Evolutionary conservation across 2,329 filamentous ascomycete genomes (phyloP), one percentile per base, ranked within the genome.

Genomic region (Parastagonospora nodorum): DNA sequence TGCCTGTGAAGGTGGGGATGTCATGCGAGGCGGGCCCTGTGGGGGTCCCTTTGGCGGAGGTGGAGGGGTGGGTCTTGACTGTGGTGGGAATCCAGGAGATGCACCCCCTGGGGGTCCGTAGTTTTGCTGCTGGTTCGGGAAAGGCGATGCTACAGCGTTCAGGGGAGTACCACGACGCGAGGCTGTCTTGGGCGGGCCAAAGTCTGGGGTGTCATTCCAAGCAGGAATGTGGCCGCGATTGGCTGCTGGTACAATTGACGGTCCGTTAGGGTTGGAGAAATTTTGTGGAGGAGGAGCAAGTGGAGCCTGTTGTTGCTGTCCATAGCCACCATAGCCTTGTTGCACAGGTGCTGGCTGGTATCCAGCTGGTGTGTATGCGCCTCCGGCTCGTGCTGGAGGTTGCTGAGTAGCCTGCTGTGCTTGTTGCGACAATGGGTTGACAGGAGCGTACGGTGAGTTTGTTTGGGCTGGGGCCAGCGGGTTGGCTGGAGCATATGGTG

Each of bases 171-270:
- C 81, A 68, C 88, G 85, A 60, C 92, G 86, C 16, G 87, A 82
- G 11, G 84, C 82, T n/a, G 88, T 82, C 47, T 77, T 93, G 90
- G 39, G 84, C 5, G 60, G 82, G 39, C 77, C 71, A 60, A 97
- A 86, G 48, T 96, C 83, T 1, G 94, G 94, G 44, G 95, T 88
- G 73, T 99, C 94, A 63, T 99, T 99, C 94, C 94, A 99, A 63
- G 89, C 88, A 27, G 87, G 84, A 57, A 87, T 87, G 57, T 88
- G 88, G 67, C 86, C 87, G 50, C 84, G 79, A 66, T 85, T 86
- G 8, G 89, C 84, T 14, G 90, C 85, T 16, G 91, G 87, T 31
- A 66, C 42, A 12, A 78, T 74, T 19, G 82, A 81, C 10, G 84
- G 81, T 12, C 89, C 88, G n/a, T 87, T 83, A 24, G 19, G 19